Evolutionary conservation across 441 rosid species (phyloP), one percentile per base, ranked within the genome.

Genomic region (Hura crepitans): DNA sequence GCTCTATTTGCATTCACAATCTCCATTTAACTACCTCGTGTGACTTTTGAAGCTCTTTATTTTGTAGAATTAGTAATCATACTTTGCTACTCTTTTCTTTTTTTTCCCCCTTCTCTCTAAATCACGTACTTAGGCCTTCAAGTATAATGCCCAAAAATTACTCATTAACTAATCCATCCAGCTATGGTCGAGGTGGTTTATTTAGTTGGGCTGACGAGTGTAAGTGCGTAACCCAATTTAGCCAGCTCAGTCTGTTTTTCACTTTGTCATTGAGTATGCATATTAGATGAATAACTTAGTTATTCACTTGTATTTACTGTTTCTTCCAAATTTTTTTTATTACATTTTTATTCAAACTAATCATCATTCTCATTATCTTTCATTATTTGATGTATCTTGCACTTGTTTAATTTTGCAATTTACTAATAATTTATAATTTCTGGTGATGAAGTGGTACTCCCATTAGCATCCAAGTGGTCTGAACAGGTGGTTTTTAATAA

Each of bases 381-480:
- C 6, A 35, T 23, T 11, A 17, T 25, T 58, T 28, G 23, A 57
- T 53, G 57, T 74, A 50, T 55, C 62, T 10, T 53, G 54, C 37
- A 20, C 51, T 15, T 30, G 35, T 45, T 58, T 58, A 58, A 30
- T 58, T 58, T 28, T 12, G 28, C 45, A 58, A 66, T 74, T 66
- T 45, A 47, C 58, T 77, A 15, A 45, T 66, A 18, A 37, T 58
- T 70, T 67, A 67, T 74, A 42, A 33, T 70, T 78, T 68, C 76
- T 56, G 71, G 66, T 35, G 59, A 6, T 68, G 59, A 62, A 73
- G 75, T 45, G 72, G 70, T 59, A 63, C 25, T 53, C 35, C 39
- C 76, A 70, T 80, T 55, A 67, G 60, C 71, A 30, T 25, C 62
- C 64, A 46, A 55, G 70, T 65, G 70, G 66, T 55, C 53, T 57